Base-by-base conservation (phyloP, 1,284 basidiomycete genomes). In the Cystobasidium pallidum region DNA sequence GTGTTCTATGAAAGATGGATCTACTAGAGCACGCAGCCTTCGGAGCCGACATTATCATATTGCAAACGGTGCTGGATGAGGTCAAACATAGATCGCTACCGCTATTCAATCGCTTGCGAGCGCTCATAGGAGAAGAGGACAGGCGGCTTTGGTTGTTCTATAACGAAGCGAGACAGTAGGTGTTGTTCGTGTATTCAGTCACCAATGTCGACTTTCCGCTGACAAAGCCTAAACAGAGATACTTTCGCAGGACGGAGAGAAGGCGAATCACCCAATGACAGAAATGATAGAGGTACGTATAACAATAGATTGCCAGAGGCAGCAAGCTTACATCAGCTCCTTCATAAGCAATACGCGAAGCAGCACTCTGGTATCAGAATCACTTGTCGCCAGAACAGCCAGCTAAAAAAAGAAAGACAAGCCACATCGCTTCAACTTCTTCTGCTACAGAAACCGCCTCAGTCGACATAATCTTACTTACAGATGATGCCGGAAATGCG, bases 11-110 rank as follows among this genome's bases (percentile, higher is more conserved):
- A 26, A 7, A 96, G 90, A 95, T 97, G 89, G 94, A 98, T 81
- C 84, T 96, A 62, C 84, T 97, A 51, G 90, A 92, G 79, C 90
- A 90, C 0, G 80, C 83, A 4, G 90, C 91, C 0, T 78, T 80
- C 63, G 77, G 78, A 17, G 63, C 55, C 7, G 78, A 78, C 26
- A 87, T 96, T 66, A 89, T 99, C 65, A 84, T 99, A 13, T 86
- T 97, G 0, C 96, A 99, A 81, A 99, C 95, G 0, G 94, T 97
- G 0, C 84, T 97, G 61, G 92, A 96, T 76, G 96, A 99, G 86
- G 93, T 97, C 72, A 86, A 95, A 68, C 95, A 99, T 81, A 87
- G 95, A 32, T 94, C 92, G 0, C 82, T 99, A 36, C 96, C 96
- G 0, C 84, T 99, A 19, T 94, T 92, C 82, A 97, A 95, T 80